phyloP scores from a whole-genome alignment of 768 basidiomycete species.

The Lentinus tigrinus region DNA sequence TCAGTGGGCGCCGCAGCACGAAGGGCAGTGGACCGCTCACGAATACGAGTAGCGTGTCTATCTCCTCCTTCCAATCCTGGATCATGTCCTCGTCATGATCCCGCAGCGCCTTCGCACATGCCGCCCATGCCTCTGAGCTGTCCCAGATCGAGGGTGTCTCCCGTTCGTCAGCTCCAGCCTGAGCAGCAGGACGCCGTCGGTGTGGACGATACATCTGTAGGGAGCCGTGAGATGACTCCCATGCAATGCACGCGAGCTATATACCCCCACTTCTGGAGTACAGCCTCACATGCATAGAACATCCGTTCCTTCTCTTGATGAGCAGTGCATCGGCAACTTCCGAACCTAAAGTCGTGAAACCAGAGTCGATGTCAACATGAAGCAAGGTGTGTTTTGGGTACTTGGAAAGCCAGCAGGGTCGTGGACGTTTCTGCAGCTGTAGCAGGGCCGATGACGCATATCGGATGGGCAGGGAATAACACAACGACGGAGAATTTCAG shows the following conservation, averaged over 20 bases:
- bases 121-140: slow-evolving; percentile 21
- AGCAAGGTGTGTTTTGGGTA: too few relatives aligned
- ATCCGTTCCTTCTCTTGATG: neutral
- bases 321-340: neutral
- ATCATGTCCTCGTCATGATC: slow-evolving; percentile 20
- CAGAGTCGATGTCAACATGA: too few relatives aligned
- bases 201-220: neutral
- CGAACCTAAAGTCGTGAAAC: neutral
- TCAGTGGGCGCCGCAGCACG: neutral
- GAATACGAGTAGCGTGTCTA: slow-evolving; percentile 25
- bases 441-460: too few relatives aligned
- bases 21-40: slow-evolving; percentile 12
- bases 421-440: too few relatives aligned
- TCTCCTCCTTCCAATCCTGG: slow-evolving; percentile 23
- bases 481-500: too few relatives aligned
- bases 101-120: slow-evolving; percentile 17
- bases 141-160: neutral
- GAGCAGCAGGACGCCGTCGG: neutral
- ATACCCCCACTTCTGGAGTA: neutral
- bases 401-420: too few relatives aligned
- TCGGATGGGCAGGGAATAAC: too few relatives aligned
- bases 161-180: neutral
- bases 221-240: neutral
- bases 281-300: neutral
- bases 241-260: neutral